Evolutionary conservation across 345 rosid species (phyloP).

Genomic region (Corymbia maculata): DNA sequence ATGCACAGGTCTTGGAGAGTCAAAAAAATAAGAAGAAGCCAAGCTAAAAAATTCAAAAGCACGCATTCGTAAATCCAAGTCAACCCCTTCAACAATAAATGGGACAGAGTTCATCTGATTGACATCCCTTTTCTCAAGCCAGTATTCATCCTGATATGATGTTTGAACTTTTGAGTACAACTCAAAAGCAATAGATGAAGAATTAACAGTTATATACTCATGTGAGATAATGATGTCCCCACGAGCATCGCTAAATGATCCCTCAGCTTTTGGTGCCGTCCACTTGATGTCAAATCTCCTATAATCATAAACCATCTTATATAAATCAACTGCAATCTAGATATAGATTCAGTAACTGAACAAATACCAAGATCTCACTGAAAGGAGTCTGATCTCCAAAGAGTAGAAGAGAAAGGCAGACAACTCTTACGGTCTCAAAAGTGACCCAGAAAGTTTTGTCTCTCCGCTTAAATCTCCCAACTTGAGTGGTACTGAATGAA

Average conservation of each 20-base stretch:
- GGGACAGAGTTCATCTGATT: conserved; percentile 34
- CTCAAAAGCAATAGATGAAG: conserved; percentile 89
- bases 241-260: conserved; percentile 92
- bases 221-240: conserved; percentile 91
- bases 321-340: not conserved
- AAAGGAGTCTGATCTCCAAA: not conserved
- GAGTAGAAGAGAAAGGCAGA: conserved; percentile 1
- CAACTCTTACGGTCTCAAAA: conserved; percentile 75
- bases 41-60: conserved; percentile 92
- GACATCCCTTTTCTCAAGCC: conserved; percentile 31
- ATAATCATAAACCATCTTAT: conserved; percentile 2
- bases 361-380: not conserved
- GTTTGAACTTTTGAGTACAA: conserved; percentile 68
- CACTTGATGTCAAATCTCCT: conserved; percentile 98
- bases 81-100: conserved; percentile 80
- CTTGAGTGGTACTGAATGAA: conserved; percentile 52
- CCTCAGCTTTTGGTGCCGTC: conserved; percentile 98
- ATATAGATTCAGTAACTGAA: not conserved
- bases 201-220: conserved; percentile 67
- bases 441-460: conserved; percentile 90
- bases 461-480: conserved; percentile 92
- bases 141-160: conserved; percentile 54
- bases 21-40: conserved; percentile 79
- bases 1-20: conserved; percentile 90
- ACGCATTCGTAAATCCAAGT: conserved; percentile 91